Evolutionary conservation across 495 filamentous ascomycete genomes (phyloP).

Genomic region (Aspergillus olivimuriae): DNA sequence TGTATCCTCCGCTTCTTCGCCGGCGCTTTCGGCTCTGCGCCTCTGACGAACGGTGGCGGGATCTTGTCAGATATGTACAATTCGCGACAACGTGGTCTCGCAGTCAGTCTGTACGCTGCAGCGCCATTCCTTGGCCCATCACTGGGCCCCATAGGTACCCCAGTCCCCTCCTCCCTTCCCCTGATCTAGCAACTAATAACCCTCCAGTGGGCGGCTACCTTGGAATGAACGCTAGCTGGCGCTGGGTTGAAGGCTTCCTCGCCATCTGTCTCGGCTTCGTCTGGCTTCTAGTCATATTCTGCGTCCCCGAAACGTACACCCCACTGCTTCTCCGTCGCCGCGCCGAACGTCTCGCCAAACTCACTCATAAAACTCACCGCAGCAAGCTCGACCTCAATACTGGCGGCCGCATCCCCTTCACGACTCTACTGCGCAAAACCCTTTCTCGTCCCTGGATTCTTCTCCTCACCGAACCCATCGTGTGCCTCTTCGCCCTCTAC

Average conservation of each 20-base stretch:
- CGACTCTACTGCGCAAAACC: too few species aligned
- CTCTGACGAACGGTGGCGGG: background rate
- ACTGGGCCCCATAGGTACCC: too few species aligned
- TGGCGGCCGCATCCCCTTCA: too few species aligned
- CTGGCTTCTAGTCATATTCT: slow-evolving; percentile 42
- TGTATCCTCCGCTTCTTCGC: slow-evolving; percentile 1
- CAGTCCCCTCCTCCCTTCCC: too few species aligned
- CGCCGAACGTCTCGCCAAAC: slow-evolving; percentile 30
- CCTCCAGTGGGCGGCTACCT: background rate
- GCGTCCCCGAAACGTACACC: slow-evolving; percentile 64
- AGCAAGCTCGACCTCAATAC: slow-evolving; percentile 26
- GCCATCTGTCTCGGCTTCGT: slow-evolving; percentile 22
- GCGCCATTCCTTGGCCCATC: background rate
- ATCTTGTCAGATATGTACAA: background rate
- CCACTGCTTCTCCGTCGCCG: slow-evolving; percentile 21
- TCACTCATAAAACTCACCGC: slow-evolving; percentile 38
- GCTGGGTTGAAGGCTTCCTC: slow-evolving; percentile 23
- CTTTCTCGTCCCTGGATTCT: too few species aligned
- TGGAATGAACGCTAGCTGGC: background rate
- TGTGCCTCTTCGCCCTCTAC: slow-evolving; percentile 52
- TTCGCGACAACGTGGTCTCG: background rate
- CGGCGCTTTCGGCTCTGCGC: background rate
- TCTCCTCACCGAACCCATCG: slow-evolving; percentile 60
- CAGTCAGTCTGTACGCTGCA: background rate
- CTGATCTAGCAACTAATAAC: too few species aligned